Base-by-base conservation (phyloP, 192 early-diverging fungal genomes). In the Mortierella antarctica region DNA sequence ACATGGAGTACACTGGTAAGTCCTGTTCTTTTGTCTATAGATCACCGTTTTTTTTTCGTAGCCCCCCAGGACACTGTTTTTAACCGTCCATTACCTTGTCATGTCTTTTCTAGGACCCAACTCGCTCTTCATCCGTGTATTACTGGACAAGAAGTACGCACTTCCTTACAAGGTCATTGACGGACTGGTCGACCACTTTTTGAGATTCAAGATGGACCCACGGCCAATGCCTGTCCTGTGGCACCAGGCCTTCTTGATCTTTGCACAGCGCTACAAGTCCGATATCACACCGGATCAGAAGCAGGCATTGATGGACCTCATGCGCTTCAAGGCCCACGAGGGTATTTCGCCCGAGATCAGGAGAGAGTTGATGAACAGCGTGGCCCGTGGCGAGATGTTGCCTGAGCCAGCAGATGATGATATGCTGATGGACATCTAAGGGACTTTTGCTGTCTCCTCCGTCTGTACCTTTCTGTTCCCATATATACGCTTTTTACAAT, bases 121-220 rank as follows among this genome's bases (percentile, higher is more conserved):
- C 82, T 92, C 89, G 54, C 84, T 98, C 72, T 99, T 99, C 80
- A 96, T 99, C 65, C 95, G 97, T 60, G 88, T 99, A 57, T 85
- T 99, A 57, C 88, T 99, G 18, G 98, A 99, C 84, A 99, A 98
- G 74, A 99, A 99, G 84, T 98, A 98, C 65, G 97, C 98, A 2
- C 85, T 98, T 73, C 98, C 97, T 2, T 99, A 91, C 91, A 96
- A 96, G 86, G 97, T 98, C 21, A 92, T 99, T 17, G 97, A 98
- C 76, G 91, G 93, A 31, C 77, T 99, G 44, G 98, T 99, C n/a
- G 93, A 94, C 83, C 98, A 99, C 85, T 98, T 97, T 86, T 73
- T 94, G 71, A 87, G 94, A 51, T 98, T 99, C 89, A 92, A 92
- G 85, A 91, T 88, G 60, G 95, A 96, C 71, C 72, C 87, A 56